These are phyloP conservation scores for Eutrema salsugineum DNA, from an alignment of 441 rosid species.

Conservation along the genomic window DNA sequence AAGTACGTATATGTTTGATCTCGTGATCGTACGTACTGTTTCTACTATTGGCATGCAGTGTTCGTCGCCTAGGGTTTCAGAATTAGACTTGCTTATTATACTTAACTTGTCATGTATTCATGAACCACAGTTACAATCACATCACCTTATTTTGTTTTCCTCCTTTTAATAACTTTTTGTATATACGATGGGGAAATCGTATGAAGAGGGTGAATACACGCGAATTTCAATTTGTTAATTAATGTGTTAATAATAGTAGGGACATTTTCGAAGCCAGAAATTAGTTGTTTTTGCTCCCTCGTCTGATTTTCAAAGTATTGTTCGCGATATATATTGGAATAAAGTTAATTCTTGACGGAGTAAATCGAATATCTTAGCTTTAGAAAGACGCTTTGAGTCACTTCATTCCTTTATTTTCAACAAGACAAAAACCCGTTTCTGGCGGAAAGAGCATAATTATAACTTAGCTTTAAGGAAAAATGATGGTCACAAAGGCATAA, in stretches of 20 bases:
- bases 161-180: not conserved
- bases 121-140: conserved; percentile 20
- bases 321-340: not conserved
- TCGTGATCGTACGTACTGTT: conserved; percentile 38
- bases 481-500: conserved; percentile 21
- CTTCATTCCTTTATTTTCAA: conserved; percentile 27
- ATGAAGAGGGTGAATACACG: conserved; percentile 1
- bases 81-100: conserved; percentile 24
- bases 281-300: not conserved
- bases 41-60: conserved; percentile 37
- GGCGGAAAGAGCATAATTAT: conserved; percentile 35
- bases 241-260: not conserved
- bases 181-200: not conserved
- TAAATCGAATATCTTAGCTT: conserved; percentile 28
- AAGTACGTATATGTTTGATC: conserved; percentile 31
- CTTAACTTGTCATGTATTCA: conserved; percentile 23
- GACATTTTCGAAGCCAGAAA: not conserved
- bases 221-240: not conserved
- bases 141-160: not conserved
- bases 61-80: conserved; percentile 34
- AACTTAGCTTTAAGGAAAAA: conserved; percentile 32
- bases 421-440: conserved; percentile 34
- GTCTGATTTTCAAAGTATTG: not conserved
- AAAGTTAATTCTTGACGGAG: conserved; percentile 11
- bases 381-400: conserved; percentile 36